Base-by-base conservation (phyloP, 139 green algal genomes). In the Mesotaenium endlicherianum region DNA sequence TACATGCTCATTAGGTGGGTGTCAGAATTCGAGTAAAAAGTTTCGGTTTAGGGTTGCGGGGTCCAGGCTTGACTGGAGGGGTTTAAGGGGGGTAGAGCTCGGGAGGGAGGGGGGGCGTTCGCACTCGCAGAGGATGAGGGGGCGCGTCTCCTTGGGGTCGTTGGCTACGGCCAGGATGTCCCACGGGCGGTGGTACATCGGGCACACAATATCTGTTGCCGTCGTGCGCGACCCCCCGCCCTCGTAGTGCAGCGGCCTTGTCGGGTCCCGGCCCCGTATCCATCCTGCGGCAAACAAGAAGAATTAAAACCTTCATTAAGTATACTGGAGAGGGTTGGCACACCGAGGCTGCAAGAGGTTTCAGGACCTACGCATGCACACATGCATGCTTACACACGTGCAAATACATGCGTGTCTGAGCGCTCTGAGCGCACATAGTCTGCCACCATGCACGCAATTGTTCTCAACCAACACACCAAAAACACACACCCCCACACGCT, bases 161-260 rank as follows among this genome's bases (percentile, higher is more conserved):
- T 93, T 89, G 5, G 58, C 82, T 3, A 53, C 38, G 3, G 30
- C 39, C 36, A 82, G 20, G 41, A 85, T 80, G 31, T 86, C 82
- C 6, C 3, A 17, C 26, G 76, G 59, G 4, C 40, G 69, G 16
- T n/a, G 58, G 42, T 87, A 89, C 96, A 99, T 99, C 42, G 96
- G 96, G 84, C 95, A 98, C 40, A 99, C 91, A 38, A 99, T 81
- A 84, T 99, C 96, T 0, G 96, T 99, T 41, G 92, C 91, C 0
- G 91, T 14, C 3, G 93, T 98, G 43, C 90, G 85, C 16, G 90
- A 94, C 38, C 95, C 95, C 11, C 96, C 96, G 1, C 95, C 91
- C 53, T 87, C 88, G 80, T 96, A 95, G 49, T 95, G 90, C 11
- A 96, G 80, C 0, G 89, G 92, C 0, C 95, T 42, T 42, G 77